Evolutionary conservation across 208 protist genomes (phyloP).

Genomic region (Leishmania aethiopica): DNA sequence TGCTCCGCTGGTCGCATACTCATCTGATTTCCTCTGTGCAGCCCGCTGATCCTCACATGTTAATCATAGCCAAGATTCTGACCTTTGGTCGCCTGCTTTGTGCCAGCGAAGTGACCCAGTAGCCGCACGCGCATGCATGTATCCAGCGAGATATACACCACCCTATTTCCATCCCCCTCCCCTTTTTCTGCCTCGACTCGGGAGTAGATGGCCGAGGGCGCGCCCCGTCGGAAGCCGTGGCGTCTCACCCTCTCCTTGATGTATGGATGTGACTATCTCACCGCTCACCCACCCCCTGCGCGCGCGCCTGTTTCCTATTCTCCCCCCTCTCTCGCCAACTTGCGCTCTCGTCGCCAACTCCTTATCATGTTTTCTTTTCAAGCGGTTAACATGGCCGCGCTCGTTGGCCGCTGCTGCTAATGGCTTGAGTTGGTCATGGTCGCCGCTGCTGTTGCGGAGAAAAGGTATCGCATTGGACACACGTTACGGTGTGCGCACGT

Average conservation of each 20-base stretch:
- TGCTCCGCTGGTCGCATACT: neutral
- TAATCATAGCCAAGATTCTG: too few species aligned
- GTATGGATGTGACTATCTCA: neutral
- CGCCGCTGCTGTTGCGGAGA: neutral
- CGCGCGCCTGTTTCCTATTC: neutral
- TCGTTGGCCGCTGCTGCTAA: neutral
- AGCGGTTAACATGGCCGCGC: neutral
- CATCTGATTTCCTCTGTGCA: neutral
- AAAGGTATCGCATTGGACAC: neutral
- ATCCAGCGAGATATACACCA: neutral
- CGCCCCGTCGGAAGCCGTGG: neutral
- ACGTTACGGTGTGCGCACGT: neutral
- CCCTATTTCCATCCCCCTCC: neutral
- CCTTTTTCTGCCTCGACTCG: neutral
- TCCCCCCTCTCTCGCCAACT: neutral
- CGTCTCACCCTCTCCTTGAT: neutral
- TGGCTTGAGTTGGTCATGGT: neutral
- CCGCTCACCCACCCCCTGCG: neutral
- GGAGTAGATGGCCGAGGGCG: neutral
- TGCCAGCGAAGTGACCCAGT: neutral
- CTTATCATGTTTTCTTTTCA: neutral
- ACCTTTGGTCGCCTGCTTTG: neutral
- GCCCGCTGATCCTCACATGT: neutral
- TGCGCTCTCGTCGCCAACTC: neutral
- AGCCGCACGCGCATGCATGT: neutral